phyloP scores from a whole-genome alignment of 2,329 filamentous ascomycete genomes.

The Aspergillus alliaceus region DNA sequence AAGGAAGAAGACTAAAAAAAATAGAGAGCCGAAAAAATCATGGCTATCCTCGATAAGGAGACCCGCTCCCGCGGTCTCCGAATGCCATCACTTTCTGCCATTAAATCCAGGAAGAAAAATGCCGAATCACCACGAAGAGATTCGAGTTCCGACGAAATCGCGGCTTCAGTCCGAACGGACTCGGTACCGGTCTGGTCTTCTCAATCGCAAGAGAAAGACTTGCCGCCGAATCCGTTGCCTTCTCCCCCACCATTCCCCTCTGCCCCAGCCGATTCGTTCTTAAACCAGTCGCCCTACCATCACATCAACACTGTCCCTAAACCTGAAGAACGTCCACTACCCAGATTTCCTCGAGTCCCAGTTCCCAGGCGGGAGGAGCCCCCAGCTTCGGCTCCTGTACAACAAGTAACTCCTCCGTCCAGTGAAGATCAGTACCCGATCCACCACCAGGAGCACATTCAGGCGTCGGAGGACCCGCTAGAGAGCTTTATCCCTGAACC shows the following conservation, averaged over 20 bases:
- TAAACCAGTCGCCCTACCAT: background rate
- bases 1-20: background rate
- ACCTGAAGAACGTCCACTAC: slow-evolving; percentile 5
- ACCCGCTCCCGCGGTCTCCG: slow-evolving; percentile 35
- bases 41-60: slow-evolving; percentile 37
- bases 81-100: slow-evolving; percentile 32
- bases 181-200: slow-evolving; percentile 13
- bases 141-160: slow-evolving; percentile 10
- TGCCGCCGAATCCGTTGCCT: slow-evolving; percentile 25
- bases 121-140: slow-evolving; percentile 24
- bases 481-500: slow-evolving; percentile 37
- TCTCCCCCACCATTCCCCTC: slow-evolving; percentile 12
- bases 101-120: slow-evolving; percentile 30
- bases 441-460: background rate
- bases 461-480: slow-evolving; percentile 22
- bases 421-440: slow-evolving; percentile 1
- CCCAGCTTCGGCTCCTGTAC: slow-evolving; percentile 1
- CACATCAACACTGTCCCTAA: background rate
- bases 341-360: slow-evolving; percentile 8
- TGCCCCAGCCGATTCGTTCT: slow-evolving; percentile 8
- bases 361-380: slow-evolving; percentile 4
- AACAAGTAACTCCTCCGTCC: slow-evolving; percentile 6
- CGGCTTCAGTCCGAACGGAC: slow-evolving; percentile 11
- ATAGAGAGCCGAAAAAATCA: slow-evolving; percentile 3
- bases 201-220: slow-evolving; percentile 26